These are phyloP conservation scores for Dothideomycetes sp. DNA, from an alignment of 2,329 filamentous ascomycete species.

Conservation along the genomic window DNA sequence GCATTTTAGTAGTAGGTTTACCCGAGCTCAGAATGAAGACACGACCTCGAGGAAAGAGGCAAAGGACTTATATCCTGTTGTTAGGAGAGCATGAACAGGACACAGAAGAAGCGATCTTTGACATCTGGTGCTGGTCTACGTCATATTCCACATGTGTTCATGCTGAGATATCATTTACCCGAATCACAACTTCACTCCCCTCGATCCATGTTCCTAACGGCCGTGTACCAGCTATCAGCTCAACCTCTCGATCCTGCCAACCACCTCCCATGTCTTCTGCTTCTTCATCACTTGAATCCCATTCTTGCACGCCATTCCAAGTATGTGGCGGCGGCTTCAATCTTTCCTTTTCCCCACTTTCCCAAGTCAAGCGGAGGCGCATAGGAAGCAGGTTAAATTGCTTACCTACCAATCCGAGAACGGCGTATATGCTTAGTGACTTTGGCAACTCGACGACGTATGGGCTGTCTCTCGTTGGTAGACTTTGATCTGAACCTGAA, in stretches of 20 bases:
- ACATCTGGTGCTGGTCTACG: no score
- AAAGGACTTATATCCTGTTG: no score
- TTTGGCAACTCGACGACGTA: slow-evolving; percentile 51
- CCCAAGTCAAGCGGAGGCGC: slow-evolving; percentile 61
- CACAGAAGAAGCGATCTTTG: no score
- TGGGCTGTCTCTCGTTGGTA: slow-evolving; percentile 8
- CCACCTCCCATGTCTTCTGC: slow-evolving; percentile 25
- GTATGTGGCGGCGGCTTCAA: slow-evolving; percentile 48
- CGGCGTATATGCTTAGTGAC: slow-evolving; percentile 67
- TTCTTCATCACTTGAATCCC: slow-evolving; percentile 30
- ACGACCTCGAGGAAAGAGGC: no score
- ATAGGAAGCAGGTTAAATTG: slow-evolving; percentile 57
- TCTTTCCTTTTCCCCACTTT: slow-evolving; percentile 85
- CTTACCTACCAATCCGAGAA: slow-evolving; percentile 67
- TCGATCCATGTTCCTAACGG: slow-evolving; percentile 78
- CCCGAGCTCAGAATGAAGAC: no score
- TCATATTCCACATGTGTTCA: no score
- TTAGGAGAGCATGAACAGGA: no score
- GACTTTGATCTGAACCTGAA: slow-evolving; percentile 7
- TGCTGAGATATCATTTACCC: slow-evolving; percentile 42
- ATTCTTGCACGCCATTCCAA: slow-evolving; percentile 25
- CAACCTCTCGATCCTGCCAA: slow-evolving; percentile 68
- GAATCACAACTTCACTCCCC: slow-evolving; percentile 55
- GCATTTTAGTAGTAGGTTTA: no score
- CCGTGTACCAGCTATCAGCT: slow-evolving; percentile 67